A percentile compares a stretch with the other conserved stretches of the same genome.
Conservation (phyloP, 345 rosid genomes). For the Sonneratia caseolaris region DNA sequence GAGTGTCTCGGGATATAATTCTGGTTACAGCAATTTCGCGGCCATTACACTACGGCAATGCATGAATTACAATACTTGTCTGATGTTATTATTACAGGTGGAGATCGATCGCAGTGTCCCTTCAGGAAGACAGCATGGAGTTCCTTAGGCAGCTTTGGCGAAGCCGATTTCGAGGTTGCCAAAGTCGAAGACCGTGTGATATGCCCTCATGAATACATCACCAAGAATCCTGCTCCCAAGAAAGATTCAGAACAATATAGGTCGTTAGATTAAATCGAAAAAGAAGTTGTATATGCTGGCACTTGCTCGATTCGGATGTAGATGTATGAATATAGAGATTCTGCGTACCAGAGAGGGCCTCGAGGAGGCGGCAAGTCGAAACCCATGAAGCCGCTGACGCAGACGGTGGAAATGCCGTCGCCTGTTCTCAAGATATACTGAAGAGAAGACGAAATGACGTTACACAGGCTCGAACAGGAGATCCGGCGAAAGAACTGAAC, state of each 20-base stretch:
- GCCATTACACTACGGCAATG: background rate
- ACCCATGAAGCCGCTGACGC: slow-evolving; percentile 65
- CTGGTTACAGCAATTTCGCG: background rate
- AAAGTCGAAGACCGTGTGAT: slow-evolving; percentile 63
- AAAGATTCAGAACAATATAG: background rate
- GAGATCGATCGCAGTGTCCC: background rate
- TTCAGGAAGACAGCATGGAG: background rate
- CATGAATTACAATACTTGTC: background rate
- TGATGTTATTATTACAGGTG: no score
- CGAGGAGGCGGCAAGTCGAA: slow-evolving; percentile 55
- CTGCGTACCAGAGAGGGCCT: slow-evolving; percentile 60
- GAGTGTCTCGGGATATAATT: background rate
- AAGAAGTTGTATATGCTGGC: background rate
- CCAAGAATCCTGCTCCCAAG: slow-evolving; percentile 55
- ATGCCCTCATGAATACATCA: slow-evolving; percentile 74
- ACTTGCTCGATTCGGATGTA: background rate
- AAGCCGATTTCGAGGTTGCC: slow-evolving; percentile 54
- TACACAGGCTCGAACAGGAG: background rate
- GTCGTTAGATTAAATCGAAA: background rate
- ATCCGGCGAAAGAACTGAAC: background rate
- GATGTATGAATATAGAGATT: background rate
- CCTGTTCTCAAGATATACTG: slow-evolving; percentile 71
- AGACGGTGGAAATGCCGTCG: slow-evolving; percentile 33
- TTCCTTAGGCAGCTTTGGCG: slow-evolving; percentile 43
- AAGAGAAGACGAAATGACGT: background rate